phyloP scores from a whole-genome alignment of 257 asterid genomes.

The Pogostemon cablin region DNA sequence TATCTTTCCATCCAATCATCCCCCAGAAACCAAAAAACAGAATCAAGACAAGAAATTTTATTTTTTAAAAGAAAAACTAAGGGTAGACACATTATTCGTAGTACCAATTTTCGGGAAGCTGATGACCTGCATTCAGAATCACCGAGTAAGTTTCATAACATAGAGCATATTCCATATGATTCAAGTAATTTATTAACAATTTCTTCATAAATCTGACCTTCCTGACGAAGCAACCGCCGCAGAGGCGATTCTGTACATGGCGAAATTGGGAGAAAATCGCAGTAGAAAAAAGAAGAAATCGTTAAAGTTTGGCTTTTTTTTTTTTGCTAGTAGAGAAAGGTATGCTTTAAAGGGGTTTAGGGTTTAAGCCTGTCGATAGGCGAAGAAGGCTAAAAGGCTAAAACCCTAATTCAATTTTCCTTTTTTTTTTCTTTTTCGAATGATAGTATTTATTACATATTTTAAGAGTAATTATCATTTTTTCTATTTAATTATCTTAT shows the following conservation, averaged over 20 bases:
- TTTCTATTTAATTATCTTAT: too few species aligned
- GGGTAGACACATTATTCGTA: background rate
- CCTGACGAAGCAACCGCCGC: conserved; percentile 64
- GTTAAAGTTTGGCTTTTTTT: background rate
- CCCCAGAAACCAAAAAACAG: background rate
- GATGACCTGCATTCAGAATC: conserved; percentile 56
- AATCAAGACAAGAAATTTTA: background rate
- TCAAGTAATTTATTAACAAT: background rate
- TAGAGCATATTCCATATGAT: background rate
- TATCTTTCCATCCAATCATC: conserved; percentile 46
- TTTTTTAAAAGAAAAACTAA: too few species aligned
- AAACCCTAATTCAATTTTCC: conserved; percentile 15
- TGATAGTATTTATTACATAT: background rate
- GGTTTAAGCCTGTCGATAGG: conserved; percentile 43
- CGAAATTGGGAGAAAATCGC: background rate
- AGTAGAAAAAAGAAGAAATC: background rate
- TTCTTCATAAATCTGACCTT: conserved; percentile 46
- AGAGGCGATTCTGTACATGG: conserved; percentile 68
- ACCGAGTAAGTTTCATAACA: background rate
- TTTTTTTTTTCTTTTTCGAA: background rate
- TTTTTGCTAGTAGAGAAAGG: background rate
- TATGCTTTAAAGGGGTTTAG: conserved; percentile 25
- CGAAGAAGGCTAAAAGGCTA: conserved; percentile 3
- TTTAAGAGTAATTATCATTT: background rate
- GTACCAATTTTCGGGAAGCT: conserved; percentile 61